A percentile compares a stretch with the other conserved stretches of the same genome.
These are phyloP conservation scores for Botrytis sinoallii DNA, from an alignment of 2,329 filamentous ascomycete genomes.

Conservation along the genomic window DNA sequence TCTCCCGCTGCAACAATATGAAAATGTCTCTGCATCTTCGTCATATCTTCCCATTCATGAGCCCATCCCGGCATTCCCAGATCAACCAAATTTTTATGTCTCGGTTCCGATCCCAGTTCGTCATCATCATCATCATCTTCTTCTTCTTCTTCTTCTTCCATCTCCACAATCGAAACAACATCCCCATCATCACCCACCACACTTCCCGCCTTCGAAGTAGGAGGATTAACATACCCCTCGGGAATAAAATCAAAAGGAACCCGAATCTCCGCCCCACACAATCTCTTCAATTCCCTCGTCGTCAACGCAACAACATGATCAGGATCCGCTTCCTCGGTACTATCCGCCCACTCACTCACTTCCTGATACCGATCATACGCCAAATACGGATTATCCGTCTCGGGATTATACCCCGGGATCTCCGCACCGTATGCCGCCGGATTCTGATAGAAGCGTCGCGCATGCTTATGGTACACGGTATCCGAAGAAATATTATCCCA, in stretches of 20 bases:
- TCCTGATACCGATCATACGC: slow-evolving; percentile 6
- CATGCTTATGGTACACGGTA: slow-evolving; percentile 11
- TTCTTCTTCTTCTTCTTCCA: background rate
- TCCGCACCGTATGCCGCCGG: slow-evolving; percentile 1
- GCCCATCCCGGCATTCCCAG: background rate
- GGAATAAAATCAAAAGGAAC: slow-evolving; percentile 14
- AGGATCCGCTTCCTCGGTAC: background rate
- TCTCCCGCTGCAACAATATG: slow-evolving; percentile 15
- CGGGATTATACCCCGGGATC: slow-evolving; percentile 4
- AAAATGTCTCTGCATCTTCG: slow-evolving; percentile 11
- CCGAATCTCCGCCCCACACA: background rate
- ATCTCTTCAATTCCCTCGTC: slow-evolving; percentile 4
- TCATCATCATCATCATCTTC: background rate
- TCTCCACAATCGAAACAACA: background rate
- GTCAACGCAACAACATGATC: slow-evolving; percentile 14
- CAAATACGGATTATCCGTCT: slow-evolving; percentile 11
- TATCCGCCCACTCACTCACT: slow-evolving; percentile 10
- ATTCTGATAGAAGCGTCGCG: slow-evolving; percentile 8
- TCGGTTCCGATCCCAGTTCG: background rate
- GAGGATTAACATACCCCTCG: background rate
- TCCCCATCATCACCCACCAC: background rate
- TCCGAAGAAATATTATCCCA: slow-evolving; percentile 10
- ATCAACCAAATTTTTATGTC: background rate
- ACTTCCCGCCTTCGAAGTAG: background rate
- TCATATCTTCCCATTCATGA: background rate